Base-by-base conservation (phyloP, 768 basidiomycete species). In the Lactarius sanguifluus region DNA sequence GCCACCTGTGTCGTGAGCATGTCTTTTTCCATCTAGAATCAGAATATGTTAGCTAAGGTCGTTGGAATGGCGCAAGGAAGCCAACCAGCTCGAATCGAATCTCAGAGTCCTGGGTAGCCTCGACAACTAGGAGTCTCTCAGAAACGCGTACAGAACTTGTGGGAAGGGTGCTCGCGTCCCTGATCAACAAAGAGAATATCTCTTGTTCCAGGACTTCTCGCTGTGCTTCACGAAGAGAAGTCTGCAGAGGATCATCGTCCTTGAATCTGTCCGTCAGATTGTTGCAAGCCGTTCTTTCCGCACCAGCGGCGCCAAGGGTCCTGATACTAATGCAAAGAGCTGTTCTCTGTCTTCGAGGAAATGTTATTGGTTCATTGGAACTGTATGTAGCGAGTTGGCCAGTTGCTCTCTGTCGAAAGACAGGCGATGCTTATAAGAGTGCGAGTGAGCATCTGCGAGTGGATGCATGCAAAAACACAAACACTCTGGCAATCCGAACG, bases 401-500 rank as follows among this genome's bases (percentile, higher is more conserved):
- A n/a, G 91, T 79, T 0, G 91, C 91, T 69, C 82, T 81, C 62
- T 85, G 83, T 57, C 88, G 84, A 74, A 91, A 87, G 38, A 78
- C 71, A 3, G 83, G 74, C 34, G 87, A 82, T 28, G 92, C 92
- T 94, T 69, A 30, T 28, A 43, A 50, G 32, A 36, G n/a, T 55
- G 59, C 28, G 55, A 58, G 50, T 65, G n/a, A 69, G 60, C 32
- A 62, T 58, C 23, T 56, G 64, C 32, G 68, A 57, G 34, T 15
- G n/a, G n/a, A 43, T 9, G 28, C 13, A 2, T 20, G 18, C 52
- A 25, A 43, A 34, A 58, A n/a, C 16, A 81, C 89, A 38, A 64
- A 94, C 92, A 90, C 78, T 91, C 88, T 77, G 92, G 91, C 13
- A 94, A 76, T 15, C 91, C 91, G 71, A 87, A 93, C 3, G 90